Evolutionary conservation across 129 eudicot species (phyloP), one percentile per base, ranked within the genome.

Genomic region (Pulicaria dysenterica): DNA sequence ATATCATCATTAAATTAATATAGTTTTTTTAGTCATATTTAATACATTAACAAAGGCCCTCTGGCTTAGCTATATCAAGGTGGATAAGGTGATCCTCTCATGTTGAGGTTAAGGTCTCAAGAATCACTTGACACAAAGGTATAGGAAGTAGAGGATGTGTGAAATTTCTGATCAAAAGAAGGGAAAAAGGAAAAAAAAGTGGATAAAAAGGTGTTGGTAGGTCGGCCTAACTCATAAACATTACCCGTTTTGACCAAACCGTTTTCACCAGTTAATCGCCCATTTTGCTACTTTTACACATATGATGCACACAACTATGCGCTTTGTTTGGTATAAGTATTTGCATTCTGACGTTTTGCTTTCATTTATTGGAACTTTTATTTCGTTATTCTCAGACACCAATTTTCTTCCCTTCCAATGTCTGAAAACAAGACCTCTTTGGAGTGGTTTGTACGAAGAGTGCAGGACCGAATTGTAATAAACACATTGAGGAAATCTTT

Each of bases 361-460:
- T 38, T 51, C 55, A 38, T 78, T 8, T 49, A 19, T 8, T 67
- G 46, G 56, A 45, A 14, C 14, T n/a, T 16, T 17, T 7, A 56
- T 67, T 45, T 4, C 4, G 31, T 55, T 74, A 37, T 81, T 63
- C 57, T 75, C 91, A 92, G 98, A 77, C 84, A 83, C 77, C 79
- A 72, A 8, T 79, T n/a, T 78, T 72, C 86, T 36, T 65, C 70
- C 34, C 60, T 71, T 67, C 72, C 81, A 76, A 57, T 75, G 58
- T 74, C 71, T 42, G 83, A 87, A 68, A 76, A 70, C 19, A 83
- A 90, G 69, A 82, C 83, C 44, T 70, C 86, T 0, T 79, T 94
- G 83, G 91, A 88, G 77, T 87, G 89, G 95, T 79, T 94, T 58
- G 81, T 90, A 66, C 77, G 88, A 81, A 82, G 76, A 80, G 92